Conservation (phyloP, 2,329 filamentous ascomycete species). For the Penicillium thymicola region DNA sequence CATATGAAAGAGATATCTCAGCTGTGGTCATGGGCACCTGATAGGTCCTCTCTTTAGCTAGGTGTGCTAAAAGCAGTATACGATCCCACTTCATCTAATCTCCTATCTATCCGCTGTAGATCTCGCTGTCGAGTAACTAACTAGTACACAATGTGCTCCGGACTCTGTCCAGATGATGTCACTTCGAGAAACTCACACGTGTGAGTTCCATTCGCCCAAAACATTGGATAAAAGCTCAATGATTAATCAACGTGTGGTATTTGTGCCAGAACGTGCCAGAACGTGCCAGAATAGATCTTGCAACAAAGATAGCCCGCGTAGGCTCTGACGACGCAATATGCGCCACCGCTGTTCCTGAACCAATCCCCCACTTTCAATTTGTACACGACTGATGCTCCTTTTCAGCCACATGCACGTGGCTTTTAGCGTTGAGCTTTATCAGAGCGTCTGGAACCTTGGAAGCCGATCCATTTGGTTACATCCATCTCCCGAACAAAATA, state of each 20-base stretch:
- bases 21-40: background rate
- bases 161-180: too few relatives aligned
- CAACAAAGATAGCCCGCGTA: background rate
- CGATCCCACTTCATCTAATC: background rate
- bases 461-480: background rate
- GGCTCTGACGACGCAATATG: background rate
- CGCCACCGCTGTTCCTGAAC: background rate
- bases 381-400: background rate
- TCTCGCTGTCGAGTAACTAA: too few relatives aligned
- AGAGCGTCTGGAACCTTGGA: background rate
- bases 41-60: background rate
- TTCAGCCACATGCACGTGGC: constrained; percentile 8
- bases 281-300: background rate
- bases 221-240: background rate
- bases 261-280: too few relatives aligned
- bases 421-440: background rate
- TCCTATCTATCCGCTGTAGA: background rate
- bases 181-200: background rate
- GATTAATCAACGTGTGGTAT: too few relatives aligned
- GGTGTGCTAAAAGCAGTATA: background rate
- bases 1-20: background rate
- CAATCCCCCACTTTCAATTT: background rate
- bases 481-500: background rate
- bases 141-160: background rate
- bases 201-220: too few relatives aligned